Percentiles rank a stretch among this genome's conserved stretches.
Conservation (phyloP, 2,329 filamentous ascomycete species). For the Verticillium albo-atrum region DNA sequence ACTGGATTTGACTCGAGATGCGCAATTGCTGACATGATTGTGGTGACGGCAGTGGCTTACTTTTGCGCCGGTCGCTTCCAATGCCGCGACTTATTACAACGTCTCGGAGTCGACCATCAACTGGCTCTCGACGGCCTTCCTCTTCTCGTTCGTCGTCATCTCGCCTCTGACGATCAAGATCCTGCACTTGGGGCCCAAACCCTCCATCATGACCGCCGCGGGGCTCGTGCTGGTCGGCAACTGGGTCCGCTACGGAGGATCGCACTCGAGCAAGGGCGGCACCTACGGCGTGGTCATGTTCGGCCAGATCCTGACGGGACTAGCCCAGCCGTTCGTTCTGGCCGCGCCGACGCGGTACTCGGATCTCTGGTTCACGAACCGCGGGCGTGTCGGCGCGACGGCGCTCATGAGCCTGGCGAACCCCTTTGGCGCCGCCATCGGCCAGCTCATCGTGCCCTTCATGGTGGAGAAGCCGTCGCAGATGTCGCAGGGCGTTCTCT, state of each 20-base stretch:
- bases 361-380: slow-evolving; percentile 88
- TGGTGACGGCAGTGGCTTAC: slow-evolving; percentile 73
- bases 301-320: slow-evolving; percentile 83
- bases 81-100: slow-evolving; percentile 69
- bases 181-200: slow-evolving; percentile 75
- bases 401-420: slow-evolving; percentile 83
- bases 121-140: slow-evolving; percentile 85
- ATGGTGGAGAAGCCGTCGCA: slow-evolving; percentile 61
- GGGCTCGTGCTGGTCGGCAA: slow-evolving; percentile 75
- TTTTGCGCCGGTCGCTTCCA: slow-evolving; percentile 76
- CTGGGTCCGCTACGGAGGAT: slow-evolving; percentile 84
- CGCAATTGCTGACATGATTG: neutral
- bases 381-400: slow-evolving; percentile 80
- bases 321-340: slow-evolving; percentile 89
- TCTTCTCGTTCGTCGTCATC: slow-evolving; percentile 75
- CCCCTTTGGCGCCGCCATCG: slow-evolving; percentile 82
- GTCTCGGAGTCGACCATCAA: slow-evolving; percentile 77
- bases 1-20: neutral
- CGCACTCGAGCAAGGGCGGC: slow-evolving; percentile 45
- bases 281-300: slow-evolving; percentile 78
- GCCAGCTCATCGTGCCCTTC: slow-evolving; percentile 79
- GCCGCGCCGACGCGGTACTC: slow-evolving; percentile 86
- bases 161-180: slow-evolving; percentile 72
- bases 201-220: slow-evolving; percentile 69
- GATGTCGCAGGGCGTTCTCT: slow-evolving; percentile 79